These are phyloP conservation scores for Rubroshorea leprosula DNA, from an alignment of 345 rosid species.

Conservation along the genomic window DNA sequence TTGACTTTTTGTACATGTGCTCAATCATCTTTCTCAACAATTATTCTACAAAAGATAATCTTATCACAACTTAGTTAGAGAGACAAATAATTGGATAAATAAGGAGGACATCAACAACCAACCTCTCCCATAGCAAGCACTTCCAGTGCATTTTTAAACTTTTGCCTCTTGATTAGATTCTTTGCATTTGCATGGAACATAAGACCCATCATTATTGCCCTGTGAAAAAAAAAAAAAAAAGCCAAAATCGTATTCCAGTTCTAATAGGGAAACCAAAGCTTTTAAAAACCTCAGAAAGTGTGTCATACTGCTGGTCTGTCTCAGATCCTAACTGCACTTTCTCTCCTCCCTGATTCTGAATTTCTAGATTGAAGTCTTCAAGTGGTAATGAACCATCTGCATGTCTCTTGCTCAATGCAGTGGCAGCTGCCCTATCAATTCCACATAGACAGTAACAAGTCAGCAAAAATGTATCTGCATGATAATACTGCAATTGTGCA, in stretches of 20 bases:
- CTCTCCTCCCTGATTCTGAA: slow-evolving; percentile 82
- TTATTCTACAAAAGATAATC: neutral
- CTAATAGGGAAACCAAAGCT: neutral
- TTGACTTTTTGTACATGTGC: neutral
- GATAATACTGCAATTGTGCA: neutral
- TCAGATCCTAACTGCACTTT: slow-evolving; percentile 64
- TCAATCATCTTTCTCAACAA: neutral
- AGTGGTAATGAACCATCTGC: slow-evolving; percentile 69
- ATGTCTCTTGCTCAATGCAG: slow-evolving; percentile 69
- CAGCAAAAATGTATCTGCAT: neutral
- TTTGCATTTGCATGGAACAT: slow-evolving; percentile 85
- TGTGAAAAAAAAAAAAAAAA: slow-evolving; percentile 22
- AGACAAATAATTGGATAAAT: neutral
- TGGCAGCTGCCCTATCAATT: slow-evolving; percentile 65
- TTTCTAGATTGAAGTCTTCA: slow-evolving; percentile 69
- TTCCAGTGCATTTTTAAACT: slow-evolving; percentile 77
- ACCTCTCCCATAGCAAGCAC: slow-evolving; percentile 95
- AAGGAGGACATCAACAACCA: slow-evolving; percentile 13
- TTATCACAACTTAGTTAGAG: neutral
- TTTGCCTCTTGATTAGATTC: slow-evolving; percentile 44
- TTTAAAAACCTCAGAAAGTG: neutral
- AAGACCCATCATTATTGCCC: slow-evolving; percentile 92
- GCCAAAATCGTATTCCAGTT: slow-evolving; percentile 7
- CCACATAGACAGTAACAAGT: slow-evolving; percentile 10
- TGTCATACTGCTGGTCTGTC: slow-evolving; percentile 67